These are phyloP conservation scores for Penicillium riverlandense DNA, from an alignment of 495 filamentous ascomycete species.

Conservation along the genomic window DNA sequence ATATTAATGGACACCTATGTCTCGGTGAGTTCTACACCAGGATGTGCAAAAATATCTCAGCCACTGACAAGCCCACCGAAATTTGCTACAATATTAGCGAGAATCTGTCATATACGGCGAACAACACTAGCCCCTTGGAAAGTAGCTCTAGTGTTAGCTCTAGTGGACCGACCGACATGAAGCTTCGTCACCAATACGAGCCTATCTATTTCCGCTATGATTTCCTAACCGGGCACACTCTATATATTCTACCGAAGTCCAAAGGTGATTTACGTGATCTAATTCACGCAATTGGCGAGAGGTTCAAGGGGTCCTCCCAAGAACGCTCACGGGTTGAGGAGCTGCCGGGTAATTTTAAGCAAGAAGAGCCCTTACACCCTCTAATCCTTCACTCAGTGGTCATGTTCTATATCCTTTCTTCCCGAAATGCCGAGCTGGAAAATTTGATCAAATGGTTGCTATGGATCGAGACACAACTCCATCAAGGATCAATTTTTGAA, in stretches of 20 bases:
- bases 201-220: constrained; percentile 12
- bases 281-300: background rate
- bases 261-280: background rate
- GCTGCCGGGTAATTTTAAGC: background rate
- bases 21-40: no score
- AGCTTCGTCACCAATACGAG: constrained; percentile 8
- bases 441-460: constrained; percentile 9
- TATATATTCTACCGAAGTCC: constrained; percentile 6
- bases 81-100: constrained; percentile 11
- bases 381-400: constrained; percentile 1
- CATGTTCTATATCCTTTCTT: constrained; percentile 7
- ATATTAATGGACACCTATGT: no score
- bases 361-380: background rate
- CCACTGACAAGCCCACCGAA: background rate
- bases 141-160: constrained; percentile 7
- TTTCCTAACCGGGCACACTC: constrained; percentile 3
- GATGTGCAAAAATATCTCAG: background rate
- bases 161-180: constrained; percentile 2
- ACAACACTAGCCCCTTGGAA: constrained; percentile 6
- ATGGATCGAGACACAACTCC: constrained; percentile 14
- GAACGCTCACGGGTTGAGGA: background rate
- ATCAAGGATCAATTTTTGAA: constrained; percentile 12
- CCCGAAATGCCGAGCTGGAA: constrained; percentile 6
- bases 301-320: background rate
- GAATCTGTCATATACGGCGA: constrained; percentile 6